Conservation (phyloP, 352 stramenopile species). For the Phytophthora multivora region DNA sequence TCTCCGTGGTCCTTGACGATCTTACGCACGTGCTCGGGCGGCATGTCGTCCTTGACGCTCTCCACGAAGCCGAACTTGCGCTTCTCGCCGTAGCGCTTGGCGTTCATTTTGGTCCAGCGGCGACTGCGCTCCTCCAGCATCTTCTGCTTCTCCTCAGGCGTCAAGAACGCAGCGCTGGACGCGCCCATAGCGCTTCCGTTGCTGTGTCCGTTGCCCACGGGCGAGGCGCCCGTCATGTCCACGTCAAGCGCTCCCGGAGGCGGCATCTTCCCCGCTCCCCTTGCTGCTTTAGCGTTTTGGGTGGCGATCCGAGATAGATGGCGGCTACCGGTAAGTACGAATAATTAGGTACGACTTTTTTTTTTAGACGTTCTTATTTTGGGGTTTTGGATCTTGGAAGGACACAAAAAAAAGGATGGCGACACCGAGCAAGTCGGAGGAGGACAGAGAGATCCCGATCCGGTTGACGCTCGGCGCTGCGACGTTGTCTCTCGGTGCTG, state of each 20-base stretch:
- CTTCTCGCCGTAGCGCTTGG: constrained; percentile 95
- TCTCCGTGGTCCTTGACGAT: constrained; percentile 99
- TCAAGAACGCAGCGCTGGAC: constrained; percentile 19
- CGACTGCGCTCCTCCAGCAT: constrained; percentile 83
- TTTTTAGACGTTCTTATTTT: not conserved
- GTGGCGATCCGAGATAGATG: constrained; percentile 5
- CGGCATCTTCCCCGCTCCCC: constrained; percentile 19
- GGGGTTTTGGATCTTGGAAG: constrained; percentile 1
- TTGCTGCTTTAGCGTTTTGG: constrained; percentile 7
- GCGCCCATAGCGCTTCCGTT: constrained; percentile 18
- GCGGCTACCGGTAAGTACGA: too few species aligned
- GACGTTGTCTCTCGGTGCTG: constrained; percentile 46
- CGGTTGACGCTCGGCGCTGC: constrained; percentile 57
- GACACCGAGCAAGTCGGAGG: constrained; percentile 12
- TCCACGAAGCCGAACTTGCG: constrained; percentile 94
- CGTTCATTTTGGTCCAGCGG: constrained; percentile 90
- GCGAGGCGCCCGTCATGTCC: constrained; percentile 30
- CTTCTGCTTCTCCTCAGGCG: constrained; percentile 60
- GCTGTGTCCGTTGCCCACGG: constrained; percentile 5
- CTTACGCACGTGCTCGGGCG: constrained; percentile 98
- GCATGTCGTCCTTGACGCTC: constrained; percentile 92
- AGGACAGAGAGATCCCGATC: constrained; percentile 64
- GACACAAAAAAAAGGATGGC: constrained; percentile 7
- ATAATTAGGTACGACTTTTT: too few species aligned
- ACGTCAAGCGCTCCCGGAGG: constrained; percentile 31